Percentiles rank a stretch among this genome's conserved stretches.
Conservation (phyloP, 2,329 filamentous ascomycete genomes). For the Fusarium sterilihyphosum region DNA sequence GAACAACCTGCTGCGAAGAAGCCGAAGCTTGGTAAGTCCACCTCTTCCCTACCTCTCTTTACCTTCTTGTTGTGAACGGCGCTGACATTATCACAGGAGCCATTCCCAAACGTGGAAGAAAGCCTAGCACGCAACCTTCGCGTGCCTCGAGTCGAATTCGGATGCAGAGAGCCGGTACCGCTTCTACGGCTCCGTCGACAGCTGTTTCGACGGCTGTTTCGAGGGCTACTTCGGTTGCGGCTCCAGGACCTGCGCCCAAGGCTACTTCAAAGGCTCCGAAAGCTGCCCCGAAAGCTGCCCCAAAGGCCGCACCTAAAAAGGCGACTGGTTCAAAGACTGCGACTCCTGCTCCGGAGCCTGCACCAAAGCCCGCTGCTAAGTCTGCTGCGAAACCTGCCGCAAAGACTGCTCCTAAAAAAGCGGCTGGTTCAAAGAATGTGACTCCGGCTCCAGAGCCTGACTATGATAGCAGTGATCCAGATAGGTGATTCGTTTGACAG, state of each 20-base stretch:
- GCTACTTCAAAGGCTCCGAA: neutral
- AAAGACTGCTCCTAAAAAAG: neutral
- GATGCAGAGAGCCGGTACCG: neutral
- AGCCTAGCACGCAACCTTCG: constrained; percentile 3
- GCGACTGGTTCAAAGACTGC: neutral
- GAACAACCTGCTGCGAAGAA: constrained; percentile 27
- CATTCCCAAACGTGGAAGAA: constrained; percentile 1
- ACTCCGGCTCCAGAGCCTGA: neutral
- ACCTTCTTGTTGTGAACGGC: fast-evolving
- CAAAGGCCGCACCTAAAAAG: neutral
- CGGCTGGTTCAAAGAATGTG: neutral
- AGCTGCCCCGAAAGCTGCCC: fast-evolving
- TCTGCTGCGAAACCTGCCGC: neutral
- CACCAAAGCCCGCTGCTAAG: neutral
- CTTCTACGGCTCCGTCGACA: neutral
- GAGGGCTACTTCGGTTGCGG: neutral
- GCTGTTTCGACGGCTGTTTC: neutral
- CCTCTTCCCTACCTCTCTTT: too few species aligned
- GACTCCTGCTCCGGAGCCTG: neutral
- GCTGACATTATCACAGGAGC: neutral
- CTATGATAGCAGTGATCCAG: neutral
- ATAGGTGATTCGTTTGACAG: neutral
- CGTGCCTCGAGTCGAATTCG: constrained; percentile 21
- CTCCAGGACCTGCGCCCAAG: neutral
- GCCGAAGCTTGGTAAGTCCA: constrained; percentile 14